These are phyloP conservation scores for Pyrenochaeta sp. DNA, from an alignment of 2,329 filamentous ascomycete species.

Conservation along the genomic window DNA sequence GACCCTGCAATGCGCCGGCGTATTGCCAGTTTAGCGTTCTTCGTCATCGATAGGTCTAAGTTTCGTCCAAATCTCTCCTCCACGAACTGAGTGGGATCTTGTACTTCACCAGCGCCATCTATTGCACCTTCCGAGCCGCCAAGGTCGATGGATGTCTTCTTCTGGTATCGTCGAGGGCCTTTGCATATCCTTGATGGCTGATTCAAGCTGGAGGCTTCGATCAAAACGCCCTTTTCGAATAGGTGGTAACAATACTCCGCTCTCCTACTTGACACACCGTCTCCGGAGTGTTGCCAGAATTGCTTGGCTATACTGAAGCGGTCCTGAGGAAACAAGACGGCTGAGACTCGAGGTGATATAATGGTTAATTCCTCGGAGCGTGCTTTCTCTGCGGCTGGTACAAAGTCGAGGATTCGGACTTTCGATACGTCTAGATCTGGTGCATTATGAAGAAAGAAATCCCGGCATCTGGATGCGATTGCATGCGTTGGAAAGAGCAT, in stretches of 20 bases:
- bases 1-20: constrained; percentile 88
- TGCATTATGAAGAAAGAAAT: constrained; percentile 73
- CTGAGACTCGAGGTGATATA: constrained; percentile 56
- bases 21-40: constrained; percentile 85
- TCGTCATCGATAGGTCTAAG: constrained; percentile 78
- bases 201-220: constrained; percentile 55
- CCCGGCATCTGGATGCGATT: constrained; percentile 75
- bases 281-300: constrained; percentile 97
- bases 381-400: constrained; percentile 65
- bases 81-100: constrained; percentile 81
- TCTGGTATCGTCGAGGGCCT: constrained; percentile 83
- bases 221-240: constrained; percentile 73
- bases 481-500: constrained; percentile 82
- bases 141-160: constrained; percentile 62
- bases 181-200: constrained; percentile 61
- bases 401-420: constrained; percentile 68
- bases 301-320: constrained; percentile 81
- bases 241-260: constrained; percentile 87
- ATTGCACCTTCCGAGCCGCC: constrained; percentile 19
- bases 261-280: constrained; percentile 88
- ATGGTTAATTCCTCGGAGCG: constrained; percentile 56
- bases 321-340: constrained; percentile 73
- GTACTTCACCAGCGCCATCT: constrained; percentile 51
- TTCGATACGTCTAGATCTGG: constrained; percentile 60
- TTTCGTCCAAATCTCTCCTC: constrained; percentile 96